Evolutionary conservation across 805 yeast species (phyloP), one percentile per base, ranked within the genome.

Genomic region (Starmerella powellii): DNA sequence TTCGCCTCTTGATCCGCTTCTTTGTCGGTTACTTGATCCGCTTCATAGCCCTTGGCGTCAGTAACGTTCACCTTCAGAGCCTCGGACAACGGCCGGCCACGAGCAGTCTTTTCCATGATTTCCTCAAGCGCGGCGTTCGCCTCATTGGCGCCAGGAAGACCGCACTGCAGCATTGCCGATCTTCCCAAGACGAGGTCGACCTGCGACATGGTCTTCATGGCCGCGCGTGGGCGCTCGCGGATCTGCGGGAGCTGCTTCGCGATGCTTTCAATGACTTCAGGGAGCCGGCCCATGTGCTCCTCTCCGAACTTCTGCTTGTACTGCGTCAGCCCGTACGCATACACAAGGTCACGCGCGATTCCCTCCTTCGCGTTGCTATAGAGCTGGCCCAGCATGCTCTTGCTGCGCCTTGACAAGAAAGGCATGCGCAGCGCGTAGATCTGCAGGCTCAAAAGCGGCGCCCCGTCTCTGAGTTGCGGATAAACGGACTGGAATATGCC

Each of bases 391-490:
- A 53, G 33, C 43, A 37, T 37, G 26, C 24, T 30, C 31, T 41
- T 41, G 35, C 41, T 24, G 18, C 48, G 49, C 6, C 18, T 28
- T 19, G 44, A 31, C 34, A 46, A 23, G 27, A 26, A 32, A 6
- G 56, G 52, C 18, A 45, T 38, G 8, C 51, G 44, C 33, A 53
- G 42, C 5, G 54, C 55, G 19, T 42, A 47, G 31, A 50, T 40
- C 2, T 54, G 44, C 24, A 53, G 47, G n/a, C n/a, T n/a, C n/a
- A n/a, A n/a, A n/a, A n/a, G n/a, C n/a, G n/a, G n/a, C n/a, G n/a
- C n/a, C n/a, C n/a, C n/a, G n/a, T n/a, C n/a, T n/a, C n/a, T 27
- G 19, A 48, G 21, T 34, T 29, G 37, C 11, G 27, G 42, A 38
- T 34, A 42, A 2, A 42, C 41, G 20, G 35, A 30, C 27, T 41